Evolutionary conservation across 371 early-diverging fungal species (phyloP).

Genomic region (Nematocida sp.): DNA sequence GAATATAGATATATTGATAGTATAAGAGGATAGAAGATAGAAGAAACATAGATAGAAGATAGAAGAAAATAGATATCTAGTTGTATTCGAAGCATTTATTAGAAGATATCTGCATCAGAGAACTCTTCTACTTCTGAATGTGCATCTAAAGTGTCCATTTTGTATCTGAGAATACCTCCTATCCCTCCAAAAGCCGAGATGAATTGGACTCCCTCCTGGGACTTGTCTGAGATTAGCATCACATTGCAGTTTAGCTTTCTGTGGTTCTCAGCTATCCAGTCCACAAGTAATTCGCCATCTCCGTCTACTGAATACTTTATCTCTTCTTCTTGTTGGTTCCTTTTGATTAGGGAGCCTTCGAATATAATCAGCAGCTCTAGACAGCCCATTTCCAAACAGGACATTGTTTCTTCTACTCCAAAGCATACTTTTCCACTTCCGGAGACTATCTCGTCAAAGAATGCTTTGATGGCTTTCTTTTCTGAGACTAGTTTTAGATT

Average conservation of each 20-base stretch:
- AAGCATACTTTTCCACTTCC: constrained; percentile 93
- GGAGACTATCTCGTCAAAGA: constrained; percentile 89
- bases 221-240: constrained; percentile 90
- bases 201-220: constrained; percentile 95
- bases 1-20: too few relatives aligned
- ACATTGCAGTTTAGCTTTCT: constrained; percentile 84
- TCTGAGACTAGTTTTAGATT: constrained; percentile 96
- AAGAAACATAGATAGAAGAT: too few relatives aligned
- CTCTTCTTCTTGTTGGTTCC: constrained; percentile 66
- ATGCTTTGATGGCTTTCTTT: constrained; percentile 84
- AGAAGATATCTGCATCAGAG: constrained; percentile 51
- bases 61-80: too few relatives aligned
- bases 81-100: too few relatives aligned
- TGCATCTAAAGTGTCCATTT: constrained; percentile 68
- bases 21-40: too few relatives aligned
- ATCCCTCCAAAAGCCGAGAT: constrained; percentile 98
- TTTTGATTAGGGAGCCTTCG: constrained; percentile 70
- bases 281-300: constrained; percentile 74
- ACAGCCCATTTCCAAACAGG: constrained; percentile 85
- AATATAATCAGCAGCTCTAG: constrained; percentile 92
- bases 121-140: constrained; percentile 54
- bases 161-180: constrained; percentile 92
- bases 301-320: constrained; percentile 71
- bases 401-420: constrained; percentile 89
- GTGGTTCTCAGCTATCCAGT: constrained; percentile 96